Evolutionary conservation across 495 filamentous ascomycete genomes (phyloP).

Genomic region (Tuber melanosporum): DNA sequence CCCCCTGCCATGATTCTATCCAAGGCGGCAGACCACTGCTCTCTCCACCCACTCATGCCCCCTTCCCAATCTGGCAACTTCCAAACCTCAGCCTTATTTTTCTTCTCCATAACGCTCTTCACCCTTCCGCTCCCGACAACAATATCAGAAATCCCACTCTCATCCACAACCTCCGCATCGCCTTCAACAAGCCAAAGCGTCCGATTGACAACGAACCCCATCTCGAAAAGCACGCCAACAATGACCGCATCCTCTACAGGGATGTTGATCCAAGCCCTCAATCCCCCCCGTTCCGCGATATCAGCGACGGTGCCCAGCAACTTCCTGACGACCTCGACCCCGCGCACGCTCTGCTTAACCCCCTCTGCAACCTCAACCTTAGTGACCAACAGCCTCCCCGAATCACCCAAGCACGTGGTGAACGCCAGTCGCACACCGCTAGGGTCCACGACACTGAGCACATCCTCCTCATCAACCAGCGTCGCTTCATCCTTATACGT

Average conservation of each 20-base stretch:
- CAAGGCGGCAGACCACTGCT: slow-evolving; percentile 42
- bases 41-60: slow-evolving; percentile 32
- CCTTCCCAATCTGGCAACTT: slow-evolving; percentile 32
- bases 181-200: slow-evolving; percentile 28
- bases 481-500: slow-evolving; percentile 25
- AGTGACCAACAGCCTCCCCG: slow-evolving; percentile 14
- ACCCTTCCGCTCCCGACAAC: background rate
- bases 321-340: slow-evolving; percentile 16
- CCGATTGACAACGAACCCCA: slow-evolving; percentile 33
- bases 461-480: slow-evolving; percentile 20
- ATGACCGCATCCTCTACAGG: slow-evolving; percentile 22
- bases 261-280: slow-evolving; percentile 26
- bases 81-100: slow-evolving; percentile 11
- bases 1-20: slow-evolving; percentile 38
- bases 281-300: slow-evolving; percentile 19
- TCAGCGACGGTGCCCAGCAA: slow-evolving; percentile 22
- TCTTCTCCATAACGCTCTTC: slow-evolving; percentile 10
- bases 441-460: slow-evolving; percentile 21
- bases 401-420: slow-evolving; percentile 21
- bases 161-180: background rate
- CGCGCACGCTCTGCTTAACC: slow-evolving; percentile 17
- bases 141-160: background rate
- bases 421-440: slow-evolving; percentile 6
- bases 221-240: slow-evolving; percentile 18
- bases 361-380: slow-evolving; percentile 17